phyloP scores from a whole-genome alignment of 768 basidiomycete species.

The Panaeolus papilionaceus region DNA sequence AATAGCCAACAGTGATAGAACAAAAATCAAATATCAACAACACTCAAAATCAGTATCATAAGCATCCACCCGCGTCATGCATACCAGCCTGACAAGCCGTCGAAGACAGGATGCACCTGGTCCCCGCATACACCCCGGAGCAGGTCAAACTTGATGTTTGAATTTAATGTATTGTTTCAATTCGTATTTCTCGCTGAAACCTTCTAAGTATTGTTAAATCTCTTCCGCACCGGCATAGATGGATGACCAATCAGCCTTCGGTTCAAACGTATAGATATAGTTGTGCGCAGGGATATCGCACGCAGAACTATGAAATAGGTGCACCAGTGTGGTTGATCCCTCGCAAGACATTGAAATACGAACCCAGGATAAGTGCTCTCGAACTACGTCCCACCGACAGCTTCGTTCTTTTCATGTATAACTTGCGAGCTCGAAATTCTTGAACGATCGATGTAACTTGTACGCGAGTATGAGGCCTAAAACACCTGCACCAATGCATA shows the following conservation, averaged over 20 bases:
- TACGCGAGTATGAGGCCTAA: constrained; percentile 29
- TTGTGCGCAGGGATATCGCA: constrained; percentile 51
- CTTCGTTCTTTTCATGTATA: constrained; percentile 45
- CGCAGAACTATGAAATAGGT: constrained; percentile 44
- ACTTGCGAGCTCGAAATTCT: background rate
- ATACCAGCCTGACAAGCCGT: too few relatives aligned
- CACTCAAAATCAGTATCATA: too few relatives aligned
- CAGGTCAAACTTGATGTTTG: constrained; percentile 32
- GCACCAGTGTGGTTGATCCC: background rate
- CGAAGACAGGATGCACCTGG: too few relatives aligned
- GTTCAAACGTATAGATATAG: constrained; percentile 55
- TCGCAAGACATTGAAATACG: background rate
- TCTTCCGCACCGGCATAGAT: constrained; percentile 48
- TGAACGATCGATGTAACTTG: constrained; percentile 2
- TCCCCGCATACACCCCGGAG: too few relatives aligned
- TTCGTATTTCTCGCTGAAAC: constrained; percentile 47
- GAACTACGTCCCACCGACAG: constrained; percentile 62
- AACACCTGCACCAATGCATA: background rate
- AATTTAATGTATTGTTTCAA: constrained; percentile 48
- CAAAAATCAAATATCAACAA: too few relatives aligned
- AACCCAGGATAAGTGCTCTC: constrained; percentile 43
- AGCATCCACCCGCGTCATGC: too few relatives aligned
- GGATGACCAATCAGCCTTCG: constrained; percentile 45
- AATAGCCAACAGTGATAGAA: too few relatives aligned
- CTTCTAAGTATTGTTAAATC: constrained; percentile 50